Base-by-base conservation (phyloP, 805 yeast species). In the Ogataea pini region DNA sequence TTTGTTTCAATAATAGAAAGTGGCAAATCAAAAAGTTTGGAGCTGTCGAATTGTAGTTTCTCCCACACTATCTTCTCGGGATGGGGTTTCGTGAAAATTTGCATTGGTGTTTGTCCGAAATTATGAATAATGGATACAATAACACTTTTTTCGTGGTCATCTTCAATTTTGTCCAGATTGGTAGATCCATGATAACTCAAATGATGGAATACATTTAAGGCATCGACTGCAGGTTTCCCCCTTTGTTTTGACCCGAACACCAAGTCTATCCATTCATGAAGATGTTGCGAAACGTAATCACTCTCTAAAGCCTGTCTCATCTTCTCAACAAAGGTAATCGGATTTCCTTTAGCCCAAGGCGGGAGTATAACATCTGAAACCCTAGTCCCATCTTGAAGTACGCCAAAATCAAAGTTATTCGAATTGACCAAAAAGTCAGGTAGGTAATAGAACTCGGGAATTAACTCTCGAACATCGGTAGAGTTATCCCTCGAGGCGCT, bases 101-200 rank as follows among this genome's bases (percentile, higher is more conserved):
- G 87, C 42, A 77, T 61, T 1, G 97, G 97, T 0, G 96, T 89
- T 62, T 89, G 97, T 0, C 97, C 97, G 72, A 89, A 89, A 65
- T 89, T 89, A 62, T 90, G 94, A 44, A 89, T 89, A 57, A 86
- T 86, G 1, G 96, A 91, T 18, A 89, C 85, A 2, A 86, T 75
- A 1, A 96, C 92, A 32, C 82, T 72, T 54, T 83, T 76, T 64
- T 89, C 96, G 51, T 77, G 74, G 31, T 82, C 89, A 60, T 89
- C 91, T 50, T 79, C 74, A 48, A 89, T 84, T 18, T 74, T 75
- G 51, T 88, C 96, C 46, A 89, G 68, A 61, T 89, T 82, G 16
- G 87, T 83, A 0, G 91, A 88, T 2, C 96, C 96, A 46, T 85
- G 85, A 61, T 89, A 89, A 47, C 96, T 87, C 54, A 86, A 72